Percentiles rank a stretch among this genome's conserved stretches.
Evolutionary conservation across 2,329 filamentous ascomycete species (phyloP).

Genomic region (Pseudogymnoascus sp.): DNA sequence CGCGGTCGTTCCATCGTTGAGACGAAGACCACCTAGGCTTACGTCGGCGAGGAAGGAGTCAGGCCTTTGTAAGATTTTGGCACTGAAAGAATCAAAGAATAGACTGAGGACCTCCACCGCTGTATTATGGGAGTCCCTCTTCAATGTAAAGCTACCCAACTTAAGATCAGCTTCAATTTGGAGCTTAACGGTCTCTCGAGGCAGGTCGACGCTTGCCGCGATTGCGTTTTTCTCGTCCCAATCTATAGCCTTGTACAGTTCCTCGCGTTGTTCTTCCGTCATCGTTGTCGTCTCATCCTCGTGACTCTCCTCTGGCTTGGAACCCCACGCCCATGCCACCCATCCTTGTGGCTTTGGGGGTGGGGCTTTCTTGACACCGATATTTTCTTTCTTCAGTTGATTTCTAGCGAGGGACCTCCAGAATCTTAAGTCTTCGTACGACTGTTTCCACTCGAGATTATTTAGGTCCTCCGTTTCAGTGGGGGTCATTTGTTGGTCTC

Average conservation of each 20-base stretch:
- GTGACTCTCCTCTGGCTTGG: conserved; percentile 52
- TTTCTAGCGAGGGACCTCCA: conserved; percentile 93
- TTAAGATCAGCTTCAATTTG: conserved; percentile 89
- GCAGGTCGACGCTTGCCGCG: conserved; percentile 79
- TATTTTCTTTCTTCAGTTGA: conserved; percentile 89
- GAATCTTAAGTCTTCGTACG: conserved; percentile 93
- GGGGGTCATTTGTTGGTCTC: conserved; percentile 58
- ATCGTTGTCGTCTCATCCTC: conserved; percentile 74
- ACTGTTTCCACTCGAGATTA: conserved; percentile 75
- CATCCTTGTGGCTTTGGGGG: conserved; percentile 64
- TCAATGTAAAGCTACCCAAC: conserved; percentile 91
- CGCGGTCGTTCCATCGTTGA: conserved; percentile 92
- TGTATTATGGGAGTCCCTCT: conserved; percentile 72
- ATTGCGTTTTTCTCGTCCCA: conserved; percentile 95
- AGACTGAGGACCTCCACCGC: conserved; percentile 77
- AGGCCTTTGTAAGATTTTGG: conserved; percentile 79
- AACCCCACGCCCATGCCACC: conserved; percentile 87
- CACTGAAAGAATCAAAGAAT: conserved; percentile 90
- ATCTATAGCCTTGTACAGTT: conserved; percentile 94
- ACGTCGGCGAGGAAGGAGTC: conserved; percentile 86
- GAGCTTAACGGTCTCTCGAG: conserved; percentile 85
- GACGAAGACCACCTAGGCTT: conserved; percentile 82
- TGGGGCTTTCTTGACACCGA: conserved; percentile 69
- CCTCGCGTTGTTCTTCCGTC: conserved; percentile 91
- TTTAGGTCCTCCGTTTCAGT: conserved; percentile 68